Evolutionary conservation across 75 land plant genomes (phyloP).

Genomic region (Selaginella moellendorffii): DNA sequence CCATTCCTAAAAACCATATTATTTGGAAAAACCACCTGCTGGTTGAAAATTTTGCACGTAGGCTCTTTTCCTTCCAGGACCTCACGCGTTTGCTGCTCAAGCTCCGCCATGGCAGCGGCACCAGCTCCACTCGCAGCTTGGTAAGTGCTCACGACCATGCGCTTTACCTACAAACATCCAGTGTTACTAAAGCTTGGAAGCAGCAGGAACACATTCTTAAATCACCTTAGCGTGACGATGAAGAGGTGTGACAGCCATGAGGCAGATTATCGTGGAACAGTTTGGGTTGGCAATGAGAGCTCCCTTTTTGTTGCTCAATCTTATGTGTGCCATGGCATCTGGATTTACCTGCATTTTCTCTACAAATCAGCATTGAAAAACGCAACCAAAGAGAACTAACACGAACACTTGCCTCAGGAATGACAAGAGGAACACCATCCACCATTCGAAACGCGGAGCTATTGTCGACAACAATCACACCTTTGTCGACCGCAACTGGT

Average conservation of each 20-base stretch:
- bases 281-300: conserved; percentile 92
- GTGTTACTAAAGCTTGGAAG: background rate
- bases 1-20: conserved; percentile 6
- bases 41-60: conserved; percentile 82
- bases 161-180: conserved; percentile 31
- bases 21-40: conserved; percentile 34
- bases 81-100: conserved; percentile 85
- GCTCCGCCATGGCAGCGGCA: conserved; percentile 99
- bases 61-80: conserved; percentile 83
- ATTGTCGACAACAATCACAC: conserved; percentile 83
- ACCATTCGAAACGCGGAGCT: conserved; percentile 97
- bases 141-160: conserved; percentile 98
- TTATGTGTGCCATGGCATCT: conserved; percentile 70
- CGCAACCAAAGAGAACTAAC: too few species aligned
- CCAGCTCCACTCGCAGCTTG: conserved; percentile 99
- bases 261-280: conserved; percentile 95
- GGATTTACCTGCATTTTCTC: conserved; percentile 36
- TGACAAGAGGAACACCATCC: conserved; percentile 65
- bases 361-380: background rate
- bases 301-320: conserved; percentile 51
- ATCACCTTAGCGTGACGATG: conserved; percentile 83
- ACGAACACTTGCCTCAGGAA: conserved; percentile 67
- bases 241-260: conserved; percentile 93
- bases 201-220: background rate
- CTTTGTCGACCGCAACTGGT: conserved; percentile 56